Evolutionary conservation across 2,329 filamentous ascomycete species (phyloP).

Genomic region (Lasiodiplodia theobromae): DNA sequence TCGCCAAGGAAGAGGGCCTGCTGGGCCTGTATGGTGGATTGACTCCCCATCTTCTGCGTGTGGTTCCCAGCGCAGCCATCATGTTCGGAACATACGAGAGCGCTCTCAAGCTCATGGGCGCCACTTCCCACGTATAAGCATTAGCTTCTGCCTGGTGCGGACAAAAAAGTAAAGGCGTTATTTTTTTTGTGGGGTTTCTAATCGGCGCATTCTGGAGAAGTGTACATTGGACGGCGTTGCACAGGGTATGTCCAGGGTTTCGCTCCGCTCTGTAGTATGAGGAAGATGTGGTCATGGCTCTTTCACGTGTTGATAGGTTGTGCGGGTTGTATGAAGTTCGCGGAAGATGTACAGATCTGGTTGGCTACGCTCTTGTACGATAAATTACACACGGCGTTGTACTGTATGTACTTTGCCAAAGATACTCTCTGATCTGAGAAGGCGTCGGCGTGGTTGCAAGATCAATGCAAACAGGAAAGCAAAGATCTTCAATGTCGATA

Average conservation of each 20-base stretch:
- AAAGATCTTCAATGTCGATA: background rate
- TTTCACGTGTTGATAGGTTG: slow-evolving; percentile 10
- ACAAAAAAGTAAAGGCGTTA: background rate
- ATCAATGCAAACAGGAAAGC: background rate
- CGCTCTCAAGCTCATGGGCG: slow-evolving; percentile 57
- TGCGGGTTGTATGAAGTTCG: background rate
- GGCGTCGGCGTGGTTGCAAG: background rate
- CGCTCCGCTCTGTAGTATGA: slow-evolving; percentile 22
- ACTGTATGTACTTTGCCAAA: background rate
- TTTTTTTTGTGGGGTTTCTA: background rate
- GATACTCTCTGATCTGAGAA: background rate
- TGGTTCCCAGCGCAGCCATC: slow-evolving; percentile 90
- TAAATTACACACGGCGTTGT: background rate
- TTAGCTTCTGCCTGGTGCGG: background rate
- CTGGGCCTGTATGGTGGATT: slow-evolving; percentile 87
- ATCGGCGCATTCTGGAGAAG: background rate
- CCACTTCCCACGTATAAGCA: slow-evolving; percentile 49
- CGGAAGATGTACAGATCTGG: background rate
- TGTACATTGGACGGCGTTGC: slow-evolving; percentile 17
- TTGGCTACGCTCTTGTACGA: background rate
- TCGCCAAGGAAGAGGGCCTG: slow-evolving; percentile 89
- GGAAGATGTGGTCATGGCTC: slow-evolving; percentile 5
- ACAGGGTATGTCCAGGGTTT: slow-evolving; percentile 17
- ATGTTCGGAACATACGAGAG: slow-evolving; percentile 88
- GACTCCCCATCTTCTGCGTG: slow-evolving; percentile 88